Evolutionary conservation across 495 filamentous ascomycete genomes (phyloP).

Genomic region (Neurospora sp.): DNA sequence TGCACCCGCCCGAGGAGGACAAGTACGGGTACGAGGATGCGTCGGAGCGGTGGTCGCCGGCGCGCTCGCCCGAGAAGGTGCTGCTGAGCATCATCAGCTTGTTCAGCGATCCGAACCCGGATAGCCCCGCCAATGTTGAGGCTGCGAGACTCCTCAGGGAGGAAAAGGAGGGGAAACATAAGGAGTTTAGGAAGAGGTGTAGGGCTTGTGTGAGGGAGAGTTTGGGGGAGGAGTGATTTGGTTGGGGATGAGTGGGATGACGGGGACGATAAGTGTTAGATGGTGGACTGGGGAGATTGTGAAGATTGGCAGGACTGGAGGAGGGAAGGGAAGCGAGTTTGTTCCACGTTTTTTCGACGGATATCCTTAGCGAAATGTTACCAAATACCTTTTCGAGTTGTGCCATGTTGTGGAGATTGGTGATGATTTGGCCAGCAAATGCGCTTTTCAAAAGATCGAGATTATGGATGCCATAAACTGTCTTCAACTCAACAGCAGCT

Average conservation of each 20-base stretch:
- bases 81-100: slow-evolving; percentile 87
- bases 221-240: slow-evolving; percentile 55
- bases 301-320: background rate
- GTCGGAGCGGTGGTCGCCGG: slow-evolving; percentile 92
- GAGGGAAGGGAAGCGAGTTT: background rate
- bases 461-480: too few relatives aligned
- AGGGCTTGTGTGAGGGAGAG: slow-evolving; percentile 75
- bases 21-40: slow-evolving; percentile 90
- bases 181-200: slow-evolving; percentile 69
- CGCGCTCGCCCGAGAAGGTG: slow-evolving; percentile 94
- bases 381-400: background rate
- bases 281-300: background rate
- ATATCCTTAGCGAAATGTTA: background rate
- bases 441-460: too few relatives aligned
- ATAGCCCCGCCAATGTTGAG: slow-evolving; percentile 92
- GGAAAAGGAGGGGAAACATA: slow-evolving; percentile 47
- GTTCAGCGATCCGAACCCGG: slow-evolving; percentile 86
- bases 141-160: slow-evolving; percentile 81
- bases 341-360: background rate
- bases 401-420: background rate
- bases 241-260: too few relatives aligned
- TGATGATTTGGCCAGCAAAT: too few relatives aligned
- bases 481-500: too few relatives aligned
- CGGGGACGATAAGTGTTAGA: background rate
- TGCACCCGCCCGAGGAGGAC: slow-evolving; percentile 94